Evolutionary conservation across 306 rosid genomes (phyloP).

Genomic region (Pyrus betulifolia): DNA sequence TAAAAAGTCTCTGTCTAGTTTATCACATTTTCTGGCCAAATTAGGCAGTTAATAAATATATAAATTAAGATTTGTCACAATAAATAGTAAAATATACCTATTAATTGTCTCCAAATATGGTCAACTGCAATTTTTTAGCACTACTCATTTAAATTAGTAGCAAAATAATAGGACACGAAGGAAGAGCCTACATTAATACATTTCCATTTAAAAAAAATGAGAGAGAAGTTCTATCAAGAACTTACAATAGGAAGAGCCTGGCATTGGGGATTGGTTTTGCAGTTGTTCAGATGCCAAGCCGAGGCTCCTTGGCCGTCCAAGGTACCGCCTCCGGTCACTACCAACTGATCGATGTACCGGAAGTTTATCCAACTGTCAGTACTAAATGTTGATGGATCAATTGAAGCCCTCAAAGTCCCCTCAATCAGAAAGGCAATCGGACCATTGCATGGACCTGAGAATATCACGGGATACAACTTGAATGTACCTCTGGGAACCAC

Average conservation of each 20-base stretch:
- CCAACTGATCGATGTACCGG: slow-evolving; percentile 25
- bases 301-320: slow-evolving; percentile 49
- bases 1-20: too few relatives aligned
- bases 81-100: not conserved
- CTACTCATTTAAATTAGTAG: not conserved
- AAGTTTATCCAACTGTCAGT: slow-evolving; percentile 44
- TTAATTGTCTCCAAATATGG: not conserved
- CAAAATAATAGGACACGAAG: not conserved
- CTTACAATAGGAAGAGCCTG: slow-evolving; percentile 30
- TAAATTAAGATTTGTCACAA: too few relatives aligned
- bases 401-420: slow-evolving; percentile 44
- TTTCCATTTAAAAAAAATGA: not conserved
- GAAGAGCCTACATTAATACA: not conserved
- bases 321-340: slow-evolving; percentile 40
- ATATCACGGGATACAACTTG: slow-evolving; percentile 20
- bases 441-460: slow-evolving; percentile 52
- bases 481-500: slow-evolving; percentile 38
- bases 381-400: slow-evolving; percentile 6
- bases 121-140: not conserved
- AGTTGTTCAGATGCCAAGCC: slow-evolving; percentile 40
- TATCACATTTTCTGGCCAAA: too few relatives aligned
- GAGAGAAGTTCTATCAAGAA: not conserved
- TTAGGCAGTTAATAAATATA: too few relatives aligned
- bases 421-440: slow-evolving; percentile 18
- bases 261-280: slow-evolving; percentile 25